Percentiles rank a stretch among this genome's conserved stretches.
Conservation (phyloP, 225 moss, liverwort and hornwort genomes). For the Lunularia cruciata region DNA sequence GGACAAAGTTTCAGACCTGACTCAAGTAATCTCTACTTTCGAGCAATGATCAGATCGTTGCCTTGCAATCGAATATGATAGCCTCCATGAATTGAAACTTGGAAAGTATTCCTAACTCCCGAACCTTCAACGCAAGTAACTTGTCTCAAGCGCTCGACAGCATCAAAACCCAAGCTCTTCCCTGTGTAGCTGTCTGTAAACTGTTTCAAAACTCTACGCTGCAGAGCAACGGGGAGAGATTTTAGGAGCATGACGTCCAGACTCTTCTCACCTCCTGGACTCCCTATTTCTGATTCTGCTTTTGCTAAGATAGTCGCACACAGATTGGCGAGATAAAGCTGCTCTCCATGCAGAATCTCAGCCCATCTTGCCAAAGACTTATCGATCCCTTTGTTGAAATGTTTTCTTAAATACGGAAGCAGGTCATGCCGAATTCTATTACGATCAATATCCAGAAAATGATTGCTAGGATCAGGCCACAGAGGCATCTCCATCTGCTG, state of each 20-base stretch:
- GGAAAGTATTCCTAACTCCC: conserved; percentile 22
- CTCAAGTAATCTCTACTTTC: neutral
- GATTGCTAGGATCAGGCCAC: conserved; percentile 89
- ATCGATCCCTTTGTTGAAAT: conserved; percentile 70
- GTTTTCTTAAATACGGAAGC: conserved; percentile 67
- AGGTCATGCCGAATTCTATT: conserved; percentile 88
- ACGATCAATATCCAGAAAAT: conserved; percentile 66
- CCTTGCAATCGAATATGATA: conserved; percentile 29
- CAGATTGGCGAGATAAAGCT: conserved; percentile 61
- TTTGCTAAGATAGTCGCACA: conserved; percentile 59
- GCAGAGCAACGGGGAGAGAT: conserved; percentile 65
- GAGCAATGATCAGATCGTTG: conserved; percentile 25
- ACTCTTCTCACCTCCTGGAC: conserved; percentile 28
- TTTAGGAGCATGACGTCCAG: conserved; percentile 57
- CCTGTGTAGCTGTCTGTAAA: conserved; percentile 76
- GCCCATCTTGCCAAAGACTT: conserved; percentile 84
- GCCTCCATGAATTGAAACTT: conserved; percentile 35
- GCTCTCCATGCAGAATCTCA: conserved; percentile 77
- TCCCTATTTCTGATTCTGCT: conserved; percentile 36
- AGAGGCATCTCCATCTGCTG: conserved; percentile 51
- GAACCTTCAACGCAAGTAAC: conserved; percentile 16
- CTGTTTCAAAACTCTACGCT: conserved; percentile 76
- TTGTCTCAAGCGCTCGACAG: conserved; percentile 71
- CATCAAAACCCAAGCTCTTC: conserved; percentile 73
- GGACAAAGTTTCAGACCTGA: no score